These are phyloP conservation scores for Amphichorda felina DNA, from an alignment of 2,329 filamentous ascomycete species.

Conservation along the genomic window DNA sequence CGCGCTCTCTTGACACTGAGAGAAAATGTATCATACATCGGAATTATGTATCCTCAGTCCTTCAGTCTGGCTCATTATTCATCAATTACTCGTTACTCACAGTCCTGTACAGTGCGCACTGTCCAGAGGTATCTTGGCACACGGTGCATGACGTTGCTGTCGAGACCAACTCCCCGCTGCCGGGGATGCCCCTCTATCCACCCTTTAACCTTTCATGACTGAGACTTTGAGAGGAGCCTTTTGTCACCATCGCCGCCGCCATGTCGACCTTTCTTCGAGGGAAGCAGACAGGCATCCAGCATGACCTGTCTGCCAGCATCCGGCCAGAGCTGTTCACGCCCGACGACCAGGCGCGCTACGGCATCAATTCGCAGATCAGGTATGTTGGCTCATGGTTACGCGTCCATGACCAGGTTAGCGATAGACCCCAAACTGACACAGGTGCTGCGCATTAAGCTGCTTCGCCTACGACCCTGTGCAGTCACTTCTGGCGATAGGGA, in stretches of 20 bases:
- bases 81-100: too few species aligned
- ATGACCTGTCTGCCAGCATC: constrained; percentile 77
- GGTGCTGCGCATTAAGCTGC: constrained; percentile 42
- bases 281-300: constrained; percentile 87
- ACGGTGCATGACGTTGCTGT: constrained; percentile 4
- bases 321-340: constrained; percentile 66
- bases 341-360: constrained; percentile 74
- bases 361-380: constrained; percentile 67
- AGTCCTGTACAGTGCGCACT: too few species aligned
- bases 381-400: constrained; percentile 16
- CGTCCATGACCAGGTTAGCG: not conserved
- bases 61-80: too few species aligned
- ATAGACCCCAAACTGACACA: not conserved
- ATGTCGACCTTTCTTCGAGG: constrained; percentile 86
- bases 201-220: not conserved
- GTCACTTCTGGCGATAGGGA: constrained; percentile 84
- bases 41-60: too few species aligned
- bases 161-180: too few species aligned
- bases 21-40: too few species aligned
- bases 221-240: not conserved
- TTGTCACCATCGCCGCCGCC: not conserved
- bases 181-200: too few species aligned
- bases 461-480: constrained; percentile 90
- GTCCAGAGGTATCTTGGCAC: too few species aligned
- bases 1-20: too few species aligned